A percentile compares a stretch with the other conserved stretches of the same genome.
Evolutionary conservation across 2,329 filamentous ascomycete species (phyloP).

Genomic region (Colletotrichum chlorophyti): DNA sequence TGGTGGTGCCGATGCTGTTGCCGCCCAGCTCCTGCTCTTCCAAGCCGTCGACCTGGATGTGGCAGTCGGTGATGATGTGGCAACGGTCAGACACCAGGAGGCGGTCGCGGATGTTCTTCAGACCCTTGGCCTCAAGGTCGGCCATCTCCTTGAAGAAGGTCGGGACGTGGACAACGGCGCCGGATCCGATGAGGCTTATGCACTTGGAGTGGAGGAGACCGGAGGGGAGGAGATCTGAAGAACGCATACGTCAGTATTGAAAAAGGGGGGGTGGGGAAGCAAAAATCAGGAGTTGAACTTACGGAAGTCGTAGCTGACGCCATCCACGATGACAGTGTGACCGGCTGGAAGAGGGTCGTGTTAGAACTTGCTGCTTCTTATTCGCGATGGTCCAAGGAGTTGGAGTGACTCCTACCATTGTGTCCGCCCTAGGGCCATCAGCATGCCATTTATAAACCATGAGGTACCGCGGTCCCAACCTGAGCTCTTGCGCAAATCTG

Average conservation of each 20-base stretch:
- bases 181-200: constrained; percentile 77
- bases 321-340: constrained; percentile 29
- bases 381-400: constrained; percentile 20
- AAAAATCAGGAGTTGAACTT: constrained; percentile 7
- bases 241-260: constrained; percentile 44
- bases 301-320: constrained; percentile 31
- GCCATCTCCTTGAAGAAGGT: constrained; percentile 50
- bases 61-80: constrained; percentile 70
- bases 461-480: constrained; percentile 23
- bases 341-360: constrained; percentile 23
- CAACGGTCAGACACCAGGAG: constrained; percentile 70
- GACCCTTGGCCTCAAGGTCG: constrained; percentile 46
- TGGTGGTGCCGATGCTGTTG: constrained; percentile 43
- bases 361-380: constrained; percentile 25
- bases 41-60: constrained; percentile 72
- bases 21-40: constrained; percentile 62
- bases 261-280: constrained; percentile 6
- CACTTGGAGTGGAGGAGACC: constrained; percentile 76
- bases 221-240: constrained; percentile 65
- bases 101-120: constrained; percentile 46
- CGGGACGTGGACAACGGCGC: constrained; percentile 68
- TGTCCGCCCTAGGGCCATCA: constrained; percentile 36
- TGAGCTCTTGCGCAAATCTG: constrained; percentile 30
- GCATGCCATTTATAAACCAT: constrained; percentile 27
- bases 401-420: constrained; percentile 36